Conservation (phyloP, 768 basidiomycete species). For the Tulasnella sp. region DNA sequence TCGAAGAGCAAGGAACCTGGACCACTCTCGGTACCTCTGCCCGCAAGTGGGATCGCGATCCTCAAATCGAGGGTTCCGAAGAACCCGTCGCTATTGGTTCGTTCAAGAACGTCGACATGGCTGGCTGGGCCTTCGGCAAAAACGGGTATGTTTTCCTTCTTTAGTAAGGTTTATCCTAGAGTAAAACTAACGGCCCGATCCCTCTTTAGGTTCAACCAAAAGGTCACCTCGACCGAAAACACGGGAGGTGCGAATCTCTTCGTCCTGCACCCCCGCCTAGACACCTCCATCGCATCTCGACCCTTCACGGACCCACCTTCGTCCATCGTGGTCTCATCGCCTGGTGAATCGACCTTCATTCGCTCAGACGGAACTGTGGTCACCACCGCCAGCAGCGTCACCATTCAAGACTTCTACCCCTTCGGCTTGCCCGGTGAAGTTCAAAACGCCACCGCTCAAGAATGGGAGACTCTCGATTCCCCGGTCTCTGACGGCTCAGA, state of each 20-base stretch:
- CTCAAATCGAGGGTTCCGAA: not conserved
- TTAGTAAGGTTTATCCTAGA: not conserved
- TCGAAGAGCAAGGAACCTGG: not conserved
- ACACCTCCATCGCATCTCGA: not conserved
- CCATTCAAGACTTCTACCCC: not conserved
- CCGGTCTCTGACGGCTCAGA: not conserved
- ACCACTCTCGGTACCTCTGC: not conserved
- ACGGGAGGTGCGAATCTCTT: not conserved
- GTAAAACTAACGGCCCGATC: not conserved
- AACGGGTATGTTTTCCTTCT: not conserved
- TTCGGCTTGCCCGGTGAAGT: not conserved
- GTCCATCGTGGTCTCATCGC: not conserved
- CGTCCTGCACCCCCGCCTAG: conserved; percentile 7
- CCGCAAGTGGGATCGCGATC: not conserved
- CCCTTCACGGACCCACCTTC: conserved; percentile 6
- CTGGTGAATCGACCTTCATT: not conserved
- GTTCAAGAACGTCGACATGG: conserved; percentile 9
- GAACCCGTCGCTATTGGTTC: conserved; percentile 3
- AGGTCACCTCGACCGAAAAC: conserved; percentile 1
- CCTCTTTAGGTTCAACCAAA: not conserved
- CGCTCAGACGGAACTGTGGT: not conserved
- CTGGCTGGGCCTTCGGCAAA: conserved; percentile 6
- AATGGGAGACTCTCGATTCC: not conserved
- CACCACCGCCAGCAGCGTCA: not conserved
- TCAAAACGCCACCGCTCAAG: not conserved